Evolutionary conservation across 805 yeast genomes (phyloP), one percentile per base, ranked within the genome.

Genomic region (Suhomyces sp.): DNA sequence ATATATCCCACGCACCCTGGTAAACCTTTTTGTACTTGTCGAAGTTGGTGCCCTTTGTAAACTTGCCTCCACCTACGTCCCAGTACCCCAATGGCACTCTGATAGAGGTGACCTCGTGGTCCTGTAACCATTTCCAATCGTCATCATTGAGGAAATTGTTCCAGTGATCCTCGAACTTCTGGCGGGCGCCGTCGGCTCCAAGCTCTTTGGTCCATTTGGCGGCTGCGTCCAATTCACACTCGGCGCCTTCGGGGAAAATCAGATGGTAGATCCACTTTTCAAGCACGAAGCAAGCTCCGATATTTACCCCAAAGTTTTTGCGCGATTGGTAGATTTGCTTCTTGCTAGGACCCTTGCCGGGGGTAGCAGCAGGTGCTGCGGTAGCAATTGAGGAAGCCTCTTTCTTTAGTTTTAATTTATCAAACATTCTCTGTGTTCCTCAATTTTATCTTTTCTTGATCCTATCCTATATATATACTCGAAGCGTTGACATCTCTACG

Each of bases 41-140:
- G 63, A 88, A 93, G 17, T 86, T 85, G 2, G 96, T 86, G 4
- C 79, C 82, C 19, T 70, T 68, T 42, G 83, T 71, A 64, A 76
- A 87, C 15, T 60, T 58, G 1, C 92, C 90, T 19, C 86, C 85
- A 49, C 73, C 79, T n/a, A 91, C 82, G 53, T 82, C 85, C 97
- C 97, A 93, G 69, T 88, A 93, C 0, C 98, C 98, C 57, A 93
- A 71, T 6, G 99, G 98, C 1, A 93, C 78, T 61, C 99, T 79
- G 5, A 93, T 78, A 1, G 91, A 81, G 23, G 89, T 90, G n/a
- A 88, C 88, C 6, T 90, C 88, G 50, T 77, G 78, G 19, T 76
- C 71, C 45, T 73, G 67, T 27, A 93, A 69, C 88, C 90, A 90
- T 19, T 79, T 62, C 96, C 97, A 92, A 65, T 93, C 97, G 6